phyloP scores from a whole-genome alignment of 768 basidiomycete species.

The Termitomyces bulborhizus region DNA sequence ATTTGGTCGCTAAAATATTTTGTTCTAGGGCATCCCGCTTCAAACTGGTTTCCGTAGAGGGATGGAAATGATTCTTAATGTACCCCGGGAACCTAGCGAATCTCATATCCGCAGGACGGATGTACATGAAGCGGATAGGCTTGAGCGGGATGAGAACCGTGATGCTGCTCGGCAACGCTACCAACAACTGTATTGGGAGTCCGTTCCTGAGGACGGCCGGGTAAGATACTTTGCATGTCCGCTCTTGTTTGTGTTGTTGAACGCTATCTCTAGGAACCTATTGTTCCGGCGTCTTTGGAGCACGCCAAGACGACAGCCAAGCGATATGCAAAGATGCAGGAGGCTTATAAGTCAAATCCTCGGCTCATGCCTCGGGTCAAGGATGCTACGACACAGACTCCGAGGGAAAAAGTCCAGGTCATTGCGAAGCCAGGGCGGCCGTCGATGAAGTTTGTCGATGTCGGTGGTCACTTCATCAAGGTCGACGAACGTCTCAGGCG shows the following conservation, averaged over 20 bases:
- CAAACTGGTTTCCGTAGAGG: constrained; percentile 77
- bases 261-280: constrained; percentile 42
- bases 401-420: constrained; percentile 29
- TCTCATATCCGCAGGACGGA: constrained; percentile 31
- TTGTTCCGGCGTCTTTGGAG: constrained; percentile 53
- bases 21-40: constrained; percentile 47
- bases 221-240: constrained; percentile 29
- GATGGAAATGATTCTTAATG: constrained; percentile 77
- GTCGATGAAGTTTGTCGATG: constrained; percentile 62
- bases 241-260: background rate
- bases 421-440: constrained; percentile 41
- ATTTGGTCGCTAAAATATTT: constrained; percentile 1
- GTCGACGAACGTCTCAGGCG: constrained; percentile 45
- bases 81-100: constrained; percentile 22
- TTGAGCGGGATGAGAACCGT: constrained; percentile 51
- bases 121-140: constrained; percentile 53
- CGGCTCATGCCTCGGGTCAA: constrained; percentile 32
- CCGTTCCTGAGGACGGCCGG: constrained; percentile 59
- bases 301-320: constrained; percentile 35
- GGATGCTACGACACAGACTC: constrained; percentile 32
- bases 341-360: constrained; percentile 32
- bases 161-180: constrained; percentile 57
- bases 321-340: constrained; percentile 24
- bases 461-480: constrained; percentile 66
- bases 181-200: constrained; percentile 75